Percentiles rank a stretch among this genome's conserved stretches.
phyloP scores from a whole-genome alignment of 345 rosid species.

The Cardamine chenopodiifolia region DNA sequence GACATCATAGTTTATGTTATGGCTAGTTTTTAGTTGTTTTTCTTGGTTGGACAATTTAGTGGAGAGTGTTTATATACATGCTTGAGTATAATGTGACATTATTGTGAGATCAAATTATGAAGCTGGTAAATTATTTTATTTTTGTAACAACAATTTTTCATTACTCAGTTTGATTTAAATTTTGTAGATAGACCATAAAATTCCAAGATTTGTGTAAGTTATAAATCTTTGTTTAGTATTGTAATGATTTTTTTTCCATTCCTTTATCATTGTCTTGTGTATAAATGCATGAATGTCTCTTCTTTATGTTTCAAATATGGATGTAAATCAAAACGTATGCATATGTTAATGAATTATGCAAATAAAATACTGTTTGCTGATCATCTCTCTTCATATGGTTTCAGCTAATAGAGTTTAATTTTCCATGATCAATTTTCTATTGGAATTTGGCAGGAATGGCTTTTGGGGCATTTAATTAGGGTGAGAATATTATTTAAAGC shows the following conservation, averaged over 20 bases:
- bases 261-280: not conserved
- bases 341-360: not conserved
- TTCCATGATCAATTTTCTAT: not conserved
- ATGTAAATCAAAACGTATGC: slow-evolving; percentile 14
- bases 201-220: slow-evolving; percentile 24
- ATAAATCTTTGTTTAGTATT: slow-evolving; percentile 10
- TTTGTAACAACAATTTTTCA: slow-evolving; percentile 34
- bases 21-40: not conserved
- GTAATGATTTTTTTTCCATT: not conserved
- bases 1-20: slow-evolving; percentile 1
- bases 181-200: slow-evolving; percentile 9
- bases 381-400: not conserved
- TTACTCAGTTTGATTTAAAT: slow-evolving; percentile 2
- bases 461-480: not conserved
- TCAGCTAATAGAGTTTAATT: not conserved
- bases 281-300: slow-evolving; percentile 13
- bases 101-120: slow-evolving; percentile 22
- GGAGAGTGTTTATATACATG: slow-evolving; percentile 18
- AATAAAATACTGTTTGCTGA: not conserved
- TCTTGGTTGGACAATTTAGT: slow-evolving; percentile 18
- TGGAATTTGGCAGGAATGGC: not conserved
- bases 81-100: not conserved
- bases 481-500: not conserved
- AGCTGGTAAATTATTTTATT: slow-evolving; percentile 7
- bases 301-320: not conserved